A percentile compares a stretch with the other conserved stretches of the same genome.
Evolutionary conservation across 139 green algal genomes (phyloP).

Genomic region (Asterochloris erici): DNA sequence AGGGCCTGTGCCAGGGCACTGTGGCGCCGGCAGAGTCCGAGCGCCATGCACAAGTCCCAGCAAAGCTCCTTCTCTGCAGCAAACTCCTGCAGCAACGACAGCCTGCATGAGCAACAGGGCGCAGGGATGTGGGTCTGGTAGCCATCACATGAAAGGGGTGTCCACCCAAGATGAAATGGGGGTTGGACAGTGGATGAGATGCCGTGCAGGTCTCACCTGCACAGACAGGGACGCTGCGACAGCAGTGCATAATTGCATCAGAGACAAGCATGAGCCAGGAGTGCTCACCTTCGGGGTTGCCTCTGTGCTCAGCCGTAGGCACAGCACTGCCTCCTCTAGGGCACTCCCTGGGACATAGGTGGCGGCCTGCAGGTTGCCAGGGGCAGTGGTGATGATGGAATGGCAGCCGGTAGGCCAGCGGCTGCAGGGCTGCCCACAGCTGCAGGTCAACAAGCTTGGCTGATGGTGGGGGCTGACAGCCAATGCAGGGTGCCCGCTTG

Average conservation of each 20-base stretch:
- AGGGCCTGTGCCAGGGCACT: conserved; percentile 2
- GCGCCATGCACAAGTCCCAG: conserved; percentile 10
- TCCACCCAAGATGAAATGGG: too few relatives aligned
- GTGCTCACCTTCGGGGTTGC: neutral
- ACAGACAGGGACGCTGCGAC: too few relatives aligned
- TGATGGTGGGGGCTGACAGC: neutral
- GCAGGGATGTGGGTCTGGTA: too few relatives aligned
- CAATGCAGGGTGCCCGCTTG: too few relatives aligned
- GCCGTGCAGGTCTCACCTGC: too few relatives aligned
- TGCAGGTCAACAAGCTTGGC: neutral
- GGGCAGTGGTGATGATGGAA: neutral
- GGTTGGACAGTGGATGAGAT: too few relatives aligned
- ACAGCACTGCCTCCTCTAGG: conserved; percentile 12
- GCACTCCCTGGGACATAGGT: conserved; percentile 9
- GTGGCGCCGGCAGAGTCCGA: conserved; percentile 2
- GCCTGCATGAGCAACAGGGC: neutral
- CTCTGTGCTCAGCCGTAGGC: conserved; percentile 5
- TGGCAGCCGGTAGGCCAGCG: neutral
- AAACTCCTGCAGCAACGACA: conserved; percentile 9
- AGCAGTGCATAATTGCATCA: too few relatives aligned
- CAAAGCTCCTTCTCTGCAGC: conserved; percentile 10
- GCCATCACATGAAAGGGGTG: too few relatives aligned
- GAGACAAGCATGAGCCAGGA: too few relatives aligned
- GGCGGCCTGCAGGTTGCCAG: neutral
- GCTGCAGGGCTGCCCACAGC: neutral